Percentiles rank a stretch among this genome's conserved stretches.
phyloP scores from a whole-genome alignment of 345 rosid genomes.

The Dipteronia dyeriana region DNA sequence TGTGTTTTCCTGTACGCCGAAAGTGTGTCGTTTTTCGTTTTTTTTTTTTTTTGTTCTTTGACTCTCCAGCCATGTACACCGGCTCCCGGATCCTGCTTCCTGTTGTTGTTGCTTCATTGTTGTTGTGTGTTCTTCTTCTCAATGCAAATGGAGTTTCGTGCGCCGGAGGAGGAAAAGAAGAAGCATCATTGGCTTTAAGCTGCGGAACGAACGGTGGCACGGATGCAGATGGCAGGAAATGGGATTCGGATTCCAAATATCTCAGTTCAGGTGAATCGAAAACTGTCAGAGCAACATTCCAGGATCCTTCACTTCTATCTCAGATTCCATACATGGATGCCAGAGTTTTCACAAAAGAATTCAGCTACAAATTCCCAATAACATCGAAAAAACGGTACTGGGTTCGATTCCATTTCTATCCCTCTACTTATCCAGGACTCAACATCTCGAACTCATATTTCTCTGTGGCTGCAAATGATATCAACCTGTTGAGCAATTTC shows the following conservation, averaged over 20 bases:
- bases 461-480: constrained; percentile 46
- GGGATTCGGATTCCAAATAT: constrained; percentile 61
- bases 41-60: neutral
- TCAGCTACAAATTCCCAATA: constrained; percentile 52
- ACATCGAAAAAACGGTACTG: constrained; percentile 40
- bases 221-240: constrained; percentile 63
- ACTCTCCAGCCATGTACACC: constrained; percentile 38
- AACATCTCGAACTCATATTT: constrained; percentile 57
- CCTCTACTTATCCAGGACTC: constrained; percentile 50
- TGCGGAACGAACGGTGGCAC: constrained; percentile 57
- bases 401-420: constrained; percentile 68
- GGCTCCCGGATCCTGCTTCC: constrained; percentile 25
- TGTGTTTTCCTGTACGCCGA: constrained; percentile 33
- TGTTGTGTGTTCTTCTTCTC: constrained; percentile 28
- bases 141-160: constrained; percentile 27
- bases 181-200: constrained; percentile 34
- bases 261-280: constrained; percentile 36
- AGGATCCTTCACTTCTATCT: constrained; percentile 71
- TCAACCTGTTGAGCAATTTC: constrained; percentile 67
- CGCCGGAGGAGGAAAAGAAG: neutral
- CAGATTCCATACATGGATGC: constrained; percentile 73
- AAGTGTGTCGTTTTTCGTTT: neutral
- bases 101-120: constrained; percentile 23
- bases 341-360: constrained; percentile 58
- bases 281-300: constrained; percentile 46